phyloP scores from a whole-genome alignment of 2,329 filamentous ascomycete species.

The Penicillium hesseltinei region DNA sequence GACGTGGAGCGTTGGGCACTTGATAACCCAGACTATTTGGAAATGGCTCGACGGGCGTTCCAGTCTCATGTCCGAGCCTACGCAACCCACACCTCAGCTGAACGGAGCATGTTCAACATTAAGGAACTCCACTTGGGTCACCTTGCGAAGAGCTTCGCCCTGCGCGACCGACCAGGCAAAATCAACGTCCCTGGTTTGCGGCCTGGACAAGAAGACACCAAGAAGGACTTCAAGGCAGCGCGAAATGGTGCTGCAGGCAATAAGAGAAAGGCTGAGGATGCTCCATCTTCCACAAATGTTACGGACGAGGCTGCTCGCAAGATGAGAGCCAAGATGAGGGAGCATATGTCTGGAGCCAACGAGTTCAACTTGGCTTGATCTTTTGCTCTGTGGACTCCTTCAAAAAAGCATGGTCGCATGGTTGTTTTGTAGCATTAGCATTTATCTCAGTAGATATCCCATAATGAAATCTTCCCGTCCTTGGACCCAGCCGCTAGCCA shows the following conservation, averaged over 20 bases:
- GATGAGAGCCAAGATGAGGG: conserved; percentile 55
- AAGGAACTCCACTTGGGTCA: conserved; percentile 88
- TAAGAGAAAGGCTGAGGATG: conserved; percentile 34
- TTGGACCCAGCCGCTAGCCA: conserved; percentile 91
- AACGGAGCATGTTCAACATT: conserved; percentile 87
- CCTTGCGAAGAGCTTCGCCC: conserved; percentile 85
- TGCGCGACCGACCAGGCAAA: conserved; percentile 82
- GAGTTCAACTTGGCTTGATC: conserved; percentile 59
- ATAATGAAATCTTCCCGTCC: conserved; percentile 91
- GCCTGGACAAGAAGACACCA: conserved; percentile 47
- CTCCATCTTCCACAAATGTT: conserved; percentile 33
- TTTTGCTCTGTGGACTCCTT: conserved; percentile 5
- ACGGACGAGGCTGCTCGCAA: conserved; percentile 50
- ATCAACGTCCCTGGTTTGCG: conserved; percentile 60
- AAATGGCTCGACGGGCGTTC: conserved; percentile 79
- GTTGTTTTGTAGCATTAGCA: conserved; percentile 31
- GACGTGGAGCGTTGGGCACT: conserved; percentile 65
- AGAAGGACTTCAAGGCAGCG: conserved; percentile 48
- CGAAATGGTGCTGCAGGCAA: conserved; percentile 38
- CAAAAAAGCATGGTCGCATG: conserved; percentile 14
- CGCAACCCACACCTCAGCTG: conserved; percentile 83
- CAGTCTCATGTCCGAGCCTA: conserved; percentile 93
- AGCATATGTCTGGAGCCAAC: conserved; percentile 51
- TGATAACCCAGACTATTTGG: conserved; percentile 66
- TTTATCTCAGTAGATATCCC: conserved; percentile 76